A percentile compares a stretch with the other conserved stretches of the same genome.
phyloP scores from a whole-genome alignment of 768 basidiomycete species.

The Gelatoporia subvermispora region DNA sequence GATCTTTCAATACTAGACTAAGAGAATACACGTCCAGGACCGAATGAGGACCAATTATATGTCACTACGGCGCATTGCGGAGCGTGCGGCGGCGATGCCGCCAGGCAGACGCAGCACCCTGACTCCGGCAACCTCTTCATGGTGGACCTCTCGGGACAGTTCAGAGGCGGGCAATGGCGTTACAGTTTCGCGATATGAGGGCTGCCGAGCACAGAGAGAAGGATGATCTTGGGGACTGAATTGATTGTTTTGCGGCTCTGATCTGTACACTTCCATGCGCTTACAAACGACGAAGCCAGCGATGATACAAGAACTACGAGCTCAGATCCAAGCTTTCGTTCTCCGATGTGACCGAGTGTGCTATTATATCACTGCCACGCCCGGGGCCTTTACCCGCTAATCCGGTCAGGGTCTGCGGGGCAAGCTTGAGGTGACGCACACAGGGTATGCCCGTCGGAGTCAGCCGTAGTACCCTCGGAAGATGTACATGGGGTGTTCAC shows the following conservation, averaged over 20 bases:
- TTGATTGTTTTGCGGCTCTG: background rate
- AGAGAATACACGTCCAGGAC: constrained; percentile 32
- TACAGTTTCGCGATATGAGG: constrained; percentile 16
- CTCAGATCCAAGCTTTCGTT: background rate
- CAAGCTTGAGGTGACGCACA: too few species aligned
- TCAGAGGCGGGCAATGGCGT: constrained; percentile 32
- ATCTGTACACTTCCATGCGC: background rate
- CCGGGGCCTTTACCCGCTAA: too few species aligned
- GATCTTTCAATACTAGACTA: background rate
- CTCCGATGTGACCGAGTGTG: background rate
- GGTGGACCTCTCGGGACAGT: constrained; percentile 42
- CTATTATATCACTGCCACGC: too few species aligned
- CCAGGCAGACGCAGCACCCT: constrained; percentile 42
- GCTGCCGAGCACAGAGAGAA: too few species aligned
- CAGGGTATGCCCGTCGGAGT: too few species aligned
- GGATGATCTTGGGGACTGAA: too few species aligned
- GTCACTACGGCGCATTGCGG: constrained; percentile 53
- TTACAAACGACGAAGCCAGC: too few species aligned
- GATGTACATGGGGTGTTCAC: too few species aligned
- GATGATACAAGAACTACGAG: background rate
- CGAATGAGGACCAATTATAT: constrained; percentile 57
- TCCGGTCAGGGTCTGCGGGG: too few species aligned
- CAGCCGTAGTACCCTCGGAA: too few species aligned
- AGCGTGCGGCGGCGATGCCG: constrained; percentile 50
- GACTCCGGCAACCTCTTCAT: constrained; percentile 54